Evolutionary conservation across 495 filamentous ascomycete species (phyloP), one percentile per base, ranked within the genome.

Genomic region (Lasiosphaeria hispida): DNA sequence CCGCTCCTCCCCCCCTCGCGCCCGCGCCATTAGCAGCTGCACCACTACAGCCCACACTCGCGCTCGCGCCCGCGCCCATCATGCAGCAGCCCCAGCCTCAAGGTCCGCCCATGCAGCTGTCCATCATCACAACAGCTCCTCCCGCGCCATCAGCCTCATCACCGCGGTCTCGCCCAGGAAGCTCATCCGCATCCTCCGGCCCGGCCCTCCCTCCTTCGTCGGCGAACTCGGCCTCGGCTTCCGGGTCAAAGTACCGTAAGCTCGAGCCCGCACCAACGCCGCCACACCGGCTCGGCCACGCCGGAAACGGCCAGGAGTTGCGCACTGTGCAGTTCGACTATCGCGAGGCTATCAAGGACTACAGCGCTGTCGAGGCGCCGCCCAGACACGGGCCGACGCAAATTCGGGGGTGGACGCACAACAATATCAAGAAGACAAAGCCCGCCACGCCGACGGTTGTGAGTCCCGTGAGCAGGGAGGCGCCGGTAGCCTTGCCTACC

Each of bases 321-420:
- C 64, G 74, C 30, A 77, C 77, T 2, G 73, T 78, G 0, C 76
- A 71, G 48, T 80, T 78, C 49, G 75, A 80, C 54, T 75, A 78
- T 49, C 72, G 69, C 36, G 76, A 79, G 49, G 66, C 71, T 1
- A 75, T 78, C 55, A 77, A 77, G 49, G 77, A 79, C 42, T 77
- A 78, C 49, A 60, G 63, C 6, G 65, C 77, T 1, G 67, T 68
- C 23, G 75, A 79, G 40, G 69, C 76, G 7, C 77, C 75, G 9
- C 77, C 77, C 6, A 64, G 68, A 10, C 70, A 68, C 10, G 77
- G 77, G 0, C 77, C 77, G 0, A 77, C 74, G 3, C 70, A 70
- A 13, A 78, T 80, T n/a, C 57, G 77, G 15, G 77, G 76, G 7
- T 80, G 77, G 77, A 74, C 72, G n/a, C 72, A 77, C 8, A 77